Percentiles rank a stretch among this genome's conserved stretches.
These are phyloP conservation scores for Chalaropsis thielavioides DNA, from an alignment of 2,329 filamentous ascomycete species.

Conservation along the genomic window DNA sequence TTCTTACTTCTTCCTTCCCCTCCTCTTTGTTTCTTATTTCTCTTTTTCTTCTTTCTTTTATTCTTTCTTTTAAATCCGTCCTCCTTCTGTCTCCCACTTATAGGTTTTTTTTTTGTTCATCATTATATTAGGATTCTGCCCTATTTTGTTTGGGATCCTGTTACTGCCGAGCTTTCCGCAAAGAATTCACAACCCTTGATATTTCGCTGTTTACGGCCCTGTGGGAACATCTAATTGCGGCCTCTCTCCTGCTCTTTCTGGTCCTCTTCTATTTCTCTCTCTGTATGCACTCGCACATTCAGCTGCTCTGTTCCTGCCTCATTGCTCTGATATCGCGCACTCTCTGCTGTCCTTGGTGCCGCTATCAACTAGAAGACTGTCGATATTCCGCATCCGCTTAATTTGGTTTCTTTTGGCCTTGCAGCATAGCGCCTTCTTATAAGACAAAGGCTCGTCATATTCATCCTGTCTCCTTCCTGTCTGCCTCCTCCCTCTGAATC, in stretches of 20 bases:
- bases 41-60: neutral
- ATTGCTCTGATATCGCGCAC: neutral
- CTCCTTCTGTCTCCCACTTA: neutral
- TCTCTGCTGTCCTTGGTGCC: neutral
- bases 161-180: constrained; percentile 6
- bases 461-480: neutral
- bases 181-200: constrained; percentile 5
- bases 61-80: neutral
- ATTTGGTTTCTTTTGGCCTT: neutral
- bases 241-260: neutral
- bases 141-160: neutral
- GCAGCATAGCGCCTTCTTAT: neutral
- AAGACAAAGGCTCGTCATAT: neutral
- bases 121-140: neutral
- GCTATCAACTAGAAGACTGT: neutral
- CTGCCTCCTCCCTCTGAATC: neutral
- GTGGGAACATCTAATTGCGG: constrained; percentile 2
- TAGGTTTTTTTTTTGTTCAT: neutral
- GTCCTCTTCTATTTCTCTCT: neutral
- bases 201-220: neutral
- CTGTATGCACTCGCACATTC: neutral
- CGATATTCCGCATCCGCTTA: neutral
- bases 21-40: neutral
- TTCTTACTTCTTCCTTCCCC: neutral
- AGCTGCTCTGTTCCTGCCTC: neutral